Conservation (phyloP, 495 filamentous ascomycete species). For the Podospora bellae-mahoneyi region DNA sequence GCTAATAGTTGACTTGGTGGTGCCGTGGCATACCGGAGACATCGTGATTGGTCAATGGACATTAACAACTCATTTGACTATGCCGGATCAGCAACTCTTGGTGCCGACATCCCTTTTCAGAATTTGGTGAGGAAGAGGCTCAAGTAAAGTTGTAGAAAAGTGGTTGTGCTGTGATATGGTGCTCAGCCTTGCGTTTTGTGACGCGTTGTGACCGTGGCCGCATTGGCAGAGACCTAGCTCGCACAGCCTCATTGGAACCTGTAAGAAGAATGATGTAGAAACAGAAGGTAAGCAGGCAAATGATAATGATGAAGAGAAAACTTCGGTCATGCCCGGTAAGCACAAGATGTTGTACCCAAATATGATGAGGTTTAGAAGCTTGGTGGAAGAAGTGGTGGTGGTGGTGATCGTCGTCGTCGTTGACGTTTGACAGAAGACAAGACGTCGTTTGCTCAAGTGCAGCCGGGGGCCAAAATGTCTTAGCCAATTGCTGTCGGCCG, state of each 20-base stretch:
- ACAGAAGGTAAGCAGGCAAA: neutral
- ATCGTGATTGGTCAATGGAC: neutral
- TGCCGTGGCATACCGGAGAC: neutral
- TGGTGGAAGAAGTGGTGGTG: neutral
- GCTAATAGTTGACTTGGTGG: neutral
- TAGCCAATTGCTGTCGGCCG: neutral
- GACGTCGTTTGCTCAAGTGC: neutral
- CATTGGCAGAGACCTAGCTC: slow-evolving; percentile 10
- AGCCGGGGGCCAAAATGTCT: neutral
- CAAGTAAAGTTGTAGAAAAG: neutral
- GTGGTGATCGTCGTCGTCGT: neutral
- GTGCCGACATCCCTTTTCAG: neutral
- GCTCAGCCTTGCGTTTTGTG: slow-evolving; percentile 18
- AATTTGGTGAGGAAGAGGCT: slow-evolving; percentile 5
- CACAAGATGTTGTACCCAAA: neutral
- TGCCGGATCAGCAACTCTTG: neutral
- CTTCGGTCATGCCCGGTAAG: neutral
- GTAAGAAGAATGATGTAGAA: neutral
- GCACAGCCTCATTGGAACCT: slow-evolving; percentile 15
- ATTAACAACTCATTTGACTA: neutral
- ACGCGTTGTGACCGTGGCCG: slow-evolving; percentile 14
- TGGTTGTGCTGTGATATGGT: neutral
- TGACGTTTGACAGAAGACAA: neutral
- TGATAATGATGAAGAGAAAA: neutral
- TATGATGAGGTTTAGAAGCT: neutral